Conservation (phyloP, 768 basidiomycete species). For the Boletus pseudo-olivaceus region DNA sequence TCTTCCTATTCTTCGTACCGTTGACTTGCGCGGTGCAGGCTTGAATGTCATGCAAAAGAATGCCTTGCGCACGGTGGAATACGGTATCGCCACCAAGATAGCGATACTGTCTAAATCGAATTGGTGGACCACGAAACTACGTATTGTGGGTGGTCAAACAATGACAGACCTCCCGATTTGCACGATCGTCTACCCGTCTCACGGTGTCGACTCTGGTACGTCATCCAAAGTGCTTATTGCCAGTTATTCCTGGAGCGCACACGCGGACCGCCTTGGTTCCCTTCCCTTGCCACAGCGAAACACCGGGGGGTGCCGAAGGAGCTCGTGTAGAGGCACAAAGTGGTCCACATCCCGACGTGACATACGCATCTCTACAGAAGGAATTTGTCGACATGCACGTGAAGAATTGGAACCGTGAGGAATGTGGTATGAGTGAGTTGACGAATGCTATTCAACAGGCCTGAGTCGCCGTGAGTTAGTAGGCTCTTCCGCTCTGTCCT, state of each 20-base stretch:
- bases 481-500: too few species aligned
- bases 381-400: slow-evolving; percentile 17
- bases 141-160: too few species aligned
- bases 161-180: too few species aligned
- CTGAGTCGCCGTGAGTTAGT: too few species aligned
- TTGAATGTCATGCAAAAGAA: too few species aligned
- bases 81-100: too few species aligned
- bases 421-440: slow-evolving; percentile 33
- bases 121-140: too few species aligned
- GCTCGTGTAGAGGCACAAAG: slow-evolving; percentile 1
- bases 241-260: background rate
- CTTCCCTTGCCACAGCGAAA: background rate
- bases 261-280: background rate
- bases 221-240: slow-evolving; percentile 12
- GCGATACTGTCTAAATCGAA: too few species aligned
- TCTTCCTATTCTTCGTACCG: too few species aligned
- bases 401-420: slow-evolving; percentile 35
- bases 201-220: slow-evolving; percentile 2
- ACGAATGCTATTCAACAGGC: too few species aligned
- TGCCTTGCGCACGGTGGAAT: too few species aligned
- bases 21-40: too few species aligned
- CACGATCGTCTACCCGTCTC: slow-evolving; percentile 7
- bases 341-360: slow-evolving; percentile 1
- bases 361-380: background rate
- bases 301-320: background rate